These are phyloP conservation scores for Fonsecaea nubica DNA, from an alignment of 2,329 filamentous ascomycete species.

Conservation along the genomic window DNA sequence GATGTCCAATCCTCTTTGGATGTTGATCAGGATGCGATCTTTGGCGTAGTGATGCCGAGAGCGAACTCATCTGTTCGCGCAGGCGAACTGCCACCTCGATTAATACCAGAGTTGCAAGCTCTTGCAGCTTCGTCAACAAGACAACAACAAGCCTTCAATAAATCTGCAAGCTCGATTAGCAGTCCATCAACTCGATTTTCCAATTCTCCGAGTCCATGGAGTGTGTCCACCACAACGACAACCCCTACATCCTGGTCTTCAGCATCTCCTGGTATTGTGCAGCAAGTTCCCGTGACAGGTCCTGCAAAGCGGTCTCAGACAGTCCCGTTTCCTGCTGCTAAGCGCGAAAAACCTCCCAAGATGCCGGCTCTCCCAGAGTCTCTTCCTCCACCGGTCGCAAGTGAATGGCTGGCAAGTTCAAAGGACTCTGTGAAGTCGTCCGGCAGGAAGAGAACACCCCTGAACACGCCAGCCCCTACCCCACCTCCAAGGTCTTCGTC, in stretches of 20 bases:
- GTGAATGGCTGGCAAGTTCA: constrained; percentile 11
- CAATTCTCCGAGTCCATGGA: constrained; percentile 39
- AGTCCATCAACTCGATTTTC: constrained; percentile 40
- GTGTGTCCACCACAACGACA: constrained; percentile 44
- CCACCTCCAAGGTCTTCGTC: constrained; percentile 42
- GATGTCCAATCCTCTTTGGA: constrained; percentile 30
- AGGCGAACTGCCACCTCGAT: constrained; percentile 35
- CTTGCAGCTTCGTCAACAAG: constrained; percentile 32
- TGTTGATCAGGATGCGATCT: constrained; percentile 31
- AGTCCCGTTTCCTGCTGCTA: constrained; percentile 30
- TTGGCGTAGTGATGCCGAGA: constrained; percentile 35
- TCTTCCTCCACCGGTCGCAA: constrained; percentile 1
- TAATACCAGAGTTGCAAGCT: constrained; percentile 41
- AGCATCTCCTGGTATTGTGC: constrained; percentile 55
- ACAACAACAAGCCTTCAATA: constrained; percentile 26
- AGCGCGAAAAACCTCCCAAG: constrained; percentile 33
- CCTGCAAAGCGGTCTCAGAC: constrained; percentile 32
- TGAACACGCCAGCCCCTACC: constrained; percentile 35
- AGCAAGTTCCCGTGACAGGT: constrained; percentile 42
- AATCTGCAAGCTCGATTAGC: constrained; percentile 37
- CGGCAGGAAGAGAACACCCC: constrained; percentile 46
- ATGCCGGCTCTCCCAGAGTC: constrained; percentile 30
- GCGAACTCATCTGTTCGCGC: constrained; percentile 16
- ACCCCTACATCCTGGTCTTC: constrained; percentile 59
- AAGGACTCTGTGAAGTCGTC: constrained; percentile 41